Base-by-base conservation (phyloP, 805 yeast genomes). In the Isabelozyma heimii region DNA sequence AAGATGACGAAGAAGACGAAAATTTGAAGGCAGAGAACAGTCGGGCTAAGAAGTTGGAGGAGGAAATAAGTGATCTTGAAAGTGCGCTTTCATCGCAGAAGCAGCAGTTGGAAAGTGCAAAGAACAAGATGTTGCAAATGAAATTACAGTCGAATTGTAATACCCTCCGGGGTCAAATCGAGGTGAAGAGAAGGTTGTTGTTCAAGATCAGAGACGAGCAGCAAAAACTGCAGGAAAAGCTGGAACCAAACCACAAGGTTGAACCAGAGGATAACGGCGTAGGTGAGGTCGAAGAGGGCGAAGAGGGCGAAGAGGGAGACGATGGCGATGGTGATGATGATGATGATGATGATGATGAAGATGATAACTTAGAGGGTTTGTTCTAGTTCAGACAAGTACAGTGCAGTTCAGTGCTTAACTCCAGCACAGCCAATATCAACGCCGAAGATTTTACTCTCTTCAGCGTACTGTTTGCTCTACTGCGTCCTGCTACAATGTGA, bases 41-140 rank as follows among this genome's bases (percentile, higher is more conserved):
- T 27, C 24, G 26, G 20, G 89, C 63, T 55, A 91, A 88, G 59
- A 76, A 90, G 55, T 72, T 94, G 48, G 82, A 81, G 52, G 98
- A 92, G 66, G 97, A 91, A 65, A 84, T 94, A 49, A 70, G 76
- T 6, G 99, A 94, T 60, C 75, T 94, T 51, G 91, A 88, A 62
- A 66, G 64, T 44, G 91, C 92, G 0, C 85, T 94, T 45, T 82
- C 78, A 47, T 85, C 84, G 58, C 91, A 92, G 60, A 82, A 82
- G 63, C 76, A 76, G 42, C 91, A 88, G 58, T 80, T 89, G 44
- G 81, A 77, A 16, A 83, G 84, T 6, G 91, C 91, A 3, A 77
- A 83, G 44, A 90, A 90, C 62, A 91, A 92, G 57, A 85, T 92
- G 69, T 78, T 94, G 82, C 83, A 85, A 61, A 87, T 85, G 66